Evolutionary conservation across 2,329 filamentous ascomycete genomes (phyloP).

Genomic region (Sporothrix pallida): DNA sequence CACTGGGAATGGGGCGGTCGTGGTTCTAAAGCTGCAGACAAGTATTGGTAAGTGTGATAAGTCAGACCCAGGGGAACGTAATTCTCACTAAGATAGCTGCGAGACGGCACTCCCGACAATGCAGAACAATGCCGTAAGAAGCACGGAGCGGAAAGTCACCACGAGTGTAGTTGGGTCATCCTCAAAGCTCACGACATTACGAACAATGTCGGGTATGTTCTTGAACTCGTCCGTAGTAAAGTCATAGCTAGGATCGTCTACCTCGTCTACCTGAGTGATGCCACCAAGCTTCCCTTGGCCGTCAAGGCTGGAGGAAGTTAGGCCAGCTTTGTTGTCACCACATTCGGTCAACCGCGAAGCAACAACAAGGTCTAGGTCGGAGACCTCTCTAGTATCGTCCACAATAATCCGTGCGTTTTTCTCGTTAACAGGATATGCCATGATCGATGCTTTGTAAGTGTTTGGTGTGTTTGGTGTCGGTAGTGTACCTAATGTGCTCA

Average conservation of each 20-base stretch:
- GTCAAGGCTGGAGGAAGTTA: background rate
- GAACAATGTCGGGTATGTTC: constrained; percentile 38
- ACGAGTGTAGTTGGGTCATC: constrained; percentile 36
- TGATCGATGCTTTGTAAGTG: background rate
- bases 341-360: background rate
- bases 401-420: background rate
- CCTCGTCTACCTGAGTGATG: background rate
- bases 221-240: constrained; percentile 24
- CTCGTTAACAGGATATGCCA: background rate
- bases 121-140: constrained; percentile 37
- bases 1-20: constrained; percentile 36
- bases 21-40: constrained; percentile 34
- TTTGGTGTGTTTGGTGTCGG: background rate
- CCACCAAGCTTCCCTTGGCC: background rate
- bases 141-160: constrained; percentile 38
- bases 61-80: background rate
- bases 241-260: constrained; percentile 2
- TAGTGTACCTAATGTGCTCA: background rate
- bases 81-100: constrained; percentile 34
- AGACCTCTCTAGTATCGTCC: background rate
- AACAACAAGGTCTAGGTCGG: background rate
- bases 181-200: constrained; percentile 39
- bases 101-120: constrained; percentile 36
- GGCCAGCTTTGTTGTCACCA: background rate
- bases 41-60: background rate